Evolutionary conservation across 352 stramenopile species (phyloP), one percentile per base, ranked within the genome.

Genomic region (Peronospora belbahrii): DNA sequence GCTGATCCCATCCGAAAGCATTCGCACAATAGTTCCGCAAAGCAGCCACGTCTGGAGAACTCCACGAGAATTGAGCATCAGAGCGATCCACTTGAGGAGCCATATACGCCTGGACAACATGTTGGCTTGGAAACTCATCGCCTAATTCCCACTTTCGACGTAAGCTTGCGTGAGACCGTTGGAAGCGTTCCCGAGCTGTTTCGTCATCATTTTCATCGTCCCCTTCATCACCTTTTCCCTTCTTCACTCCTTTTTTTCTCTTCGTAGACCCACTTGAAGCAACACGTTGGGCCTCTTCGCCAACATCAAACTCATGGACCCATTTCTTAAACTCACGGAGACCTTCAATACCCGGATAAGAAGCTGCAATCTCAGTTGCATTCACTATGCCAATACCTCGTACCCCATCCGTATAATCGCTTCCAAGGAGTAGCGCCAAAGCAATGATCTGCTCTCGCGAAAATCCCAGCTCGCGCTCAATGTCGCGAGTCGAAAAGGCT

Each of bases 361-460:
- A 65, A 36, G 57, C 63, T 65, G 88, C 76, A 15, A 94, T 74
- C 35, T 93, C 75, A 13, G 73, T 75, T 2, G 80, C 82, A 53
- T 93, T 88, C 19, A 90, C 80, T 44, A 92, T 89, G 1, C 82
- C 83, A 56, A 93, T 86, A 35, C 81, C 82, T 11, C 72, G 74
- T 6, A 79, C 72, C n/a, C 66, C 78, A 48, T 79, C 84, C 24
- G 80, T 93, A 41, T 99, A 99, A 64, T 99, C 97, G 44, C 91
- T 96, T 4, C 95, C 96, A 18, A 98, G 62, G 2, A 99, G 66
- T 51, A 98, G 74, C 1, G 95, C 88, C 2, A 97, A 49, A 5
- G 83, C 67, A 33, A 96, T 91, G 20, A 98, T 78, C 36, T 96
- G 77, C 28, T 97, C 79, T 24, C 87, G 86, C 13, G 76, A 82